Conservation (phyloP, 1,284 basidiomycete genomes). For the Rhodotorula sp. region DNA sequence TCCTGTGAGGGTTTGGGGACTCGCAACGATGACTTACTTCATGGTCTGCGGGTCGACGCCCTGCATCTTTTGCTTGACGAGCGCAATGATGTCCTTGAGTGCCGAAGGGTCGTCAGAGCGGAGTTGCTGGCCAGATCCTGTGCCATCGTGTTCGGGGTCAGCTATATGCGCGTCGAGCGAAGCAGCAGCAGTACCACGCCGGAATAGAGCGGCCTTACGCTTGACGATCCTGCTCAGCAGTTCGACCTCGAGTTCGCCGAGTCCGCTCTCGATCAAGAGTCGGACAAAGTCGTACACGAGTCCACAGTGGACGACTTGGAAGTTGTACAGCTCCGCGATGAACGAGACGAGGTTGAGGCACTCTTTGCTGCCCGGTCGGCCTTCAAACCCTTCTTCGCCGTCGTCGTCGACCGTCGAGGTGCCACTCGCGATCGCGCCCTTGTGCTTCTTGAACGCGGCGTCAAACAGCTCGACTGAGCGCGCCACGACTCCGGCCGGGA, state of each 20-base stretch:
- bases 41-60: conserved; percentile 57
- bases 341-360: conserved; percentile 84
- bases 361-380: conserved; percentile 61
- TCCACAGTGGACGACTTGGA: conserved; percentile 83
- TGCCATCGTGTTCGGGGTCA: background rate
- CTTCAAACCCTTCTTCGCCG: conserved; percentile 28
- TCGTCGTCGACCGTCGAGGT: conserved; percentile 37
- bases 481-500: conserved; percentile 60
- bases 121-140: conserved; percentile 81
- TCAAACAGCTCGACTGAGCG: conserved; percentile 36
- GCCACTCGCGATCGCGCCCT: conserved; percentile 9
- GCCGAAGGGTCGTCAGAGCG: conserved; percentile 63
- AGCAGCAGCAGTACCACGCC: background rate
- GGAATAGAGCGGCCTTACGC: conserved; percentile 57
- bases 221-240: conserved; percentile 79
- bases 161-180: no score
- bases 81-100: conserved; percentile 56
- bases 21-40: conserved; percentile 56
- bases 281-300: conserved; percentile 89
- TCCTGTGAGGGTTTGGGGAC: background rate
- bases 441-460: conserved; percentile 16
- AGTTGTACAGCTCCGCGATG: conserved; percentile 91
- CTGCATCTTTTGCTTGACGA: conserved; percentile 71
- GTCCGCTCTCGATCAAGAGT: conserved; percentile 62
- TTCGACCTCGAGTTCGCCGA: conserved; percentile 81